Conservation (phyloP, 2,329 filamentous ascomycete genomes). For the Nothopassalora personata region DNA sequence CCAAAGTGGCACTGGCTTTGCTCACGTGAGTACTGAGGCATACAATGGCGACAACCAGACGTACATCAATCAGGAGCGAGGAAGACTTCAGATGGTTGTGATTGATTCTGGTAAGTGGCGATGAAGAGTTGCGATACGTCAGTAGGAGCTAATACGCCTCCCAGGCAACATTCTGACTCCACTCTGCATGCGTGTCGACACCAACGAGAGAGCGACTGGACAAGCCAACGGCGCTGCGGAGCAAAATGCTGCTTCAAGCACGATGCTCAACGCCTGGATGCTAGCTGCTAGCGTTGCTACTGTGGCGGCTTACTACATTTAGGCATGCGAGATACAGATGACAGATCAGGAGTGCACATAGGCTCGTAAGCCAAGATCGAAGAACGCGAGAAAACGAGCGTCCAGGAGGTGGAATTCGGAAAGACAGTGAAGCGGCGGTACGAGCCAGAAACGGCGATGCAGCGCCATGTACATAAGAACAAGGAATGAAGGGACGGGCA, state of each 20-base stretch:
- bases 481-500: background rate
- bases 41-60: background rate
- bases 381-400: too few relatives aligned
- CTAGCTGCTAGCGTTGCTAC: background rate
- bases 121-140: background rate
- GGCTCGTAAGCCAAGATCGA: too few relatives aligned
- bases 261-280: background rate
- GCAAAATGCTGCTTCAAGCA: background rate
- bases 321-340: background rate
- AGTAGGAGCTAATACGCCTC: background rate
- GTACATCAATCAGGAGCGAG: background rate
- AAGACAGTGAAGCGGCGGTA: background rate
- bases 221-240: background rate
- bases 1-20: background rate
- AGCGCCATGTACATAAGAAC: background rate
- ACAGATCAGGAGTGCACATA: too few relatives aligned
- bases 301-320: background rate
- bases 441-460: background rate
- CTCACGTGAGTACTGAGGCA: background rate
- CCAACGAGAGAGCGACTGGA: background rate
- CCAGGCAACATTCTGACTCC: background rate
- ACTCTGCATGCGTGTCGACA: conserved; percentile 3
- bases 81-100: conserved; percentile 1
- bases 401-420: background rate
- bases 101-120: conserved; percentile 5